phyloP scores from a whole-genome alignment of 306 rosid genomes.

The Cucurbita argyrosperma region DNA sequence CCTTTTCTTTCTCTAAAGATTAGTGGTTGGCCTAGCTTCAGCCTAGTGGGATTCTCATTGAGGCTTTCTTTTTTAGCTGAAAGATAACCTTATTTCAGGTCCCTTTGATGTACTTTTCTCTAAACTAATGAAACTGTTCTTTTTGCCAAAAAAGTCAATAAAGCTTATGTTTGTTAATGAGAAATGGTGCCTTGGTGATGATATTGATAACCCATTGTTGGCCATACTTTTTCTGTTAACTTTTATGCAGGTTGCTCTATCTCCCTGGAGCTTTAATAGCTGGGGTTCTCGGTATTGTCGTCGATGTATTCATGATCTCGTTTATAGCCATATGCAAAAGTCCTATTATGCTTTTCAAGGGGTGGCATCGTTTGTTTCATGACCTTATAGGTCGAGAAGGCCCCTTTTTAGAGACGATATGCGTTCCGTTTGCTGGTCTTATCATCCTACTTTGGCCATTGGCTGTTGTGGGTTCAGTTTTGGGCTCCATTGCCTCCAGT shows the following conservation, averaged over 20 bases:
- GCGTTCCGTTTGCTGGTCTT: conserved; percentile 97
- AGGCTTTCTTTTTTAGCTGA: background rate
- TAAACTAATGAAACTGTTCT: background rate
- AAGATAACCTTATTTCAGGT: background rate
- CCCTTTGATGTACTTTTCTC: background rate
- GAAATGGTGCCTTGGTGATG: background rate
- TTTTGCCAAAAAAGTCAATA: background rate
- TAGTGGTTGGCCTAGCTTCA: background rate
- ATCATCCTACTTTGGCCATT: conserved; percentile 89
- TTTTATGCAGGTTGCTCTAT: conserved; percentile 48
- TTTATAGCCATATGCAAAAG: conserved; percentile 57
- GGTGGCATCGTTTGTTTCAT: conserved; percentile 89
- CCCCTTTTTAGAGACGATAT: conserved; percentile 95
- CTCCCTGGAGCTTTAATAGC: conserved; percentile 66
- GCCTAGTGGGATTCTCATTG: background rate
- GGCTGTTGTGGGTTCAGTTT: conserved; percentile 68
- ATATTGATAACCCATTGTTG: background rate
- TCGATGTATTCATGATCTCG: conserved; percentile 67
- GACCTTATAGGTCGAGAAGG: conserved; percentile 99
- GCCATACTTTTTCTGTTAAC: background rate
- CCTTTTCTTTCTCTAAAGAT: background rate
- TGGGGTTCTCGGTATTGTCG: conserved; percentile 44
- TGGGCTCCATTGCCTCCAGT: conserved; percentile 56
- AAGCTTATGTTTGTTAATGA: background rate
- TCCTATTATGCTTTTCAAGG: conserved; percentile 80